Percentiles rank a stretch among this genome's conserved stretches.
phyloP scores from a whole-genome alignment of 371 early-diverging fungal genomes.

The Chytridiales sp. region DNA sequence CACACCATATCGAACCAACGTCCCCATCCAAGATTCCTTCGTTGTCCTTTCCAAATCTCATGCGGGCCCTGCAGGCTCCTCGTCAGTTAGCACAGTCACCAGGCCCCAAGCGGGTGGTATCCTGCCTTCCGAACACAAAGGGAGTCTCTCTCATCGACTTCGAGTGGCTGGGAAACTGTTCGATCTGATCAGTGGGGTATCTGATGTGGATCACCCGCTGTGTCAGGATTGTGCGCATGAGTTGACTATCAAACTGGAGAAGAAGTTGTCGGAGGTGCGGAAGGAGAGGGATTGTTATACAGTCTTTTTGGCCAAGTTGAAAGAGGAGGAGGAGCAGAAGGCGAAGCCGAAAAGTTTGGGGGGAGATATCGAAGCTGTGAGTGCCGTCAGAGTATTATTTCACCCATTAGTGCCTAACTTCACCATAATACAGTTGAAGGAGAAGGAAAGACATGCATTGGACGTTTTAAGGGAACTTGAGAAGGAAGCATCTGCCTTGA shows the following conservation, averaged over 20 bases:
- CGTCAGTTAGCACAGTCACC: not conserved
- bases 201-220: constrained; percentile 80
- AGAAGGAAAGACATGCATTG: constrained; percentile 34
- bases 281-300: constrained; percentile 76
- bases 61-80: not conserved
- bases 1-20: too few relatives aligned
- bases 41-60: constrained; percentile 40
- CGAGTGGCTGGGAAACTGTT: constrained; percentile 67
- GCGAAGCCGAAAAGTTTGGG: not conserved
- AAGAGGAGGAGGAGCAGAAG: constrained; percentile 39
- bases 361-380: not conserved
- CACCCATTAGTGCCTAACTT: not conserved
- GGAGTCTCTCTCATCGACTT: constrained; percentile 57
- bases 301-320: constrained; percentile 62
- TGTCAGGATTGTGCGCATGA: constrained; percentile 89
- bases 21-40: constrained; percentile 45
- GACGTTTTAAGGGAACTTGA: constrained; percentile 58
- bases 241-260: constrained; percentile 66
- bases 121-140: constrained; percentile 16
- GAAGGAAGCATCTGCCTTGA: constrained; percentile 57
- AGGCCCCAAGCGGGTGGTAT: constrained; percentile 2
- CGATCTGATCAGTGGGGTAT: constrained; percentile 67
- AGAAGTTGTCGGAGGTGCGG: constrained; percentile 65
- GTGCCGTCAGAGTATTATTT: not conserved
- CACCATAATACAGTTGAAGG: too few relatives aligned